Base-by-base conservation (phyloP, 2,329 filamentous ascomycete species). In the Ilyonectria robusta region DNA sequence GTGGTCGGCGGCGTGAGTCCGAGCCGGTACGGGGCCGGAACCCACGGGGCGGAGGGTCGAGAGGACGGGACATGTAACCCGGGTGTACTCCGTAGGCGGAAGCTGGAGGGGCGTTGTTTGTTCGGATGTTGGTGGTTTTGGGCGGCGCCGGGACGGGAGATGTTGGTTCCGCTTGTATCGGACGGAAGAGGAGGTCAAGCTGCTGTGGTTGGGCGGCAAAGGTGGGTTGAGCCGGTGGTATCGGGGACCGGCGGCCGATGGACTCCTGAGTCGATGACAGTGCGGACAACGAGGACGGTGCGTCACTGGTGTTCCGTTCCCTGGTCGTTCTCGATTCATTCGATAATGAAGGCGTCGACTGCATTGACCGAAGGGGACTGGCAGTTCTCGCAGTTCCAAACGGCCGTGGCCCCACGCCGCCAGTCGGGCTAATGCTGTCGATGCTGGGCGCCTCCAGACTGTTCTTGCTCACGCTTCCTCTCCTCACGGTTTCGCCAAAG, bases 401-500 rank as follows among this genome's bases (percentile, higher is more conserved):
- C 1, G 60, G 58, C 29, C 61, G 68, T 0, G 72, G 66, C 51
- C 72, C 72, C 8, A 62, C 70, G 1, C 54, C 58, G n/a, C 75
- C 74, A 11, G 67, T 71, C 9, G 74, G 70, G 3, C 71, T 72
- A 33, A 68, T 62, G 13, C 58, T 65, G 17, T 73, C 72, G 8
- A 56, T 53, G 2, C 61, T 72, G 6, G 66, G 51, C 7, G 69
- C 64, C 15, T 72, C 71, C 59, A 63, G 35, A 50, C 65, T 75
- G 40, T 51, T 59, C 15, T 67, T 69, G 9, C 68, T 60, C 11
- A 68, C 66, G 8, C 74, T 76, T 1, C 69, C 66, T 33, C 72
- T 74, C 11, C 69, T 72, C 10, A 79, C 75, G 26, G 54, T 71
- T 3, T 78, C 78, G 15, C 81, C 81, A 72, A 82, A 82, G 66